These are phyloP conservation scores for Oryza brachyantha DNA, from an alignment of 176 grass and related monocot species.

Conservation along the genomic window DNA sequence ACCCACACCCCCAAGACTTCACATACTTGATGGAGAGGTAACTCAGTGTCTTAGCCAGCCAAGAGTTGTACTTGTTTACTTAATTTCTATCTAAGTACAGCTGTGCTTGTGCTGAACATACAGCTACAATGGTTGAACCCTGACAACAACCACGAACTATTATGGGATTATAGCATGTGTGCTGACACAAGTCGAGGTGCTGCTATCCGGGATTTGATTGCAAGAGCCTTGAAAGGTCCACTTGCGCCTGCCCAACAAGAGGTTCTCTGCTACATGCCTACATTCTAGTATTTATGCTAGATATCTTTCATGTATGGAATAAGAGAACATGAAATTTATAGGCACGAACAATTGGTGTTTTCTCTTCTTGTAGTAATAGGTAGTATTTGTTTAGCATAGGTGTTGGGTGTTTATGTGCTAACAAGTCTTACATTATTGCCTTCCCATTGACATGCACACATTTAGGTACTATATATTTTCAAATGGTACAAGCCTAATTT, in stretches of 20 bases:
- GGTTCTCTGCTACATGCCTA: constrained; percentile 73
- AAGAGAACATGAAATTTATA: constrained; percentile 8
- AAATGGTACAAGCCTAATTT: constrained; percentile 48
- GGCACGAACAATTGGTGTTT: neutral
- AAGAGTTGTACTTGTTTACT: constrained; percentile 13
- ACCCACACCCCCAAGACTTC: constrained; percentile 79
- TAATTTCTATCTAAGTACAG: constrained; percentile 23
- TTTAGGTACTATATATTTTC: constrained; percentile 22
- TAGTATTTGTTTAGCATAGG: neutral
- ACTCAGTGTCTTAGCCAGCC: neutral
- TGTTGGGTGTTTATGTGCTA: constrained; percentile 19
- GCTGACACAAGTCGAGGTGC: constrained; percentile 89
- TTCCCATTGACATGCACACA: neutral
- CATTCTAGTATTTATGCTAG: constrained; percentile 44
- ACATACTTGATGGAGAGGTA: constrained; percentile 91
- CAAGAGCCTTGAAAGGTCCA: constrained; percentile 93
- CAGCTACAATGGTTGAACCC: constrained; percentile 90
- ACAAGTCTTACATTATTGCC: neutral
- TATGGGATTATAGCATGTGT: constrained; percentile 99
- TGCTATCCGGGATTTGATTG: constrained; percentile 89
- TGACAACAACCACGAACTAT: constrained; percentile 93
- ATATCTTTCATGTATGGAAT: constrained; percentile 11
- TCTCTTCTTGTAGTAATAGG: neutral
- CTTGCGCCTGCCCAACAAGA: constrained; percentile 93
- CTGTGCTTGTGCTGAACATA: constrained; percentile 25